Evolutionary conservation across 371 early-diverging fungal genomes (phyloP), one percentile per base, ranked within the genome.

Genomic region (Dichotomocladium elegans): DNA sequence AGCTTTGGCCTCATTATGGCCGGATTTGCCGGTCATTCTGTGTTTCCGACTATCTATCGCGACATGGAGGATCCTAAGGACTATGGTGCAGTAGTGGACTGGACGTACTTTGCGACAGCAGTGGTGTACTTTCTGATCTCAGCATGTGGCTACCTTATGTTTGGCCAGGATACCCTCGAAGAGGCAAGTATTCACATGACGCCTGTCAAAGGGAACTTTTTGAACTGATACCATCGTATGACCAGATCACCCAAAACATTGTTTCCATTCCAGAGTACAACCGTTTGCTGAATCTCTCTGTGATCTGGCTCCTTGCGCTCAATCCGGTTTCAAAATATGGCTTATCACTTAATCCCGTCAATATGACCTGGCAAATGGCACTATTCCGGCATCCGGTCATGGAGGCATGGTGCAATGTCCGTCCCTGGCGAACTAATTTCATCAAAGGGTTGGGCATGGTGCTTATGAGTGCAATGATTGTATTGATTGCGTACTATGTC

Each of bases 251-350:
- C 7, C 82, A 79, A 63, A 89, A 87, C 62, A 59, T 91, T 7
- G 72, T 86, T 12, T 21, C 58, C 19, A 70, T 82, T 24, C 79
- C 82, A 8, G 70, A 66, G 17, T 87, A 82, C 56, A 72, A 70
- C 51, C 70, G 68, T 47, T 41, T 66, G 7, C 55, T 87, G n/a
- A 88, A 80, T 31, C 55, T 73, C 2, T 43, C 83, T 9, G 82
- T 81, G 8, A 57, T 88, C 14, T 79, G 70, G 61, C 65, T 88
- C 6, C 70, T 88, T 33, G 87, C 84, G 1, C 48, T 88, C 44
- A 88, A 87, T 47, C 89, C 91, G 0, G 62, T 85, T 30, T 80
- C 87, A 11, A 90, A 90, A 55, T 90, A 81, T 51, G 83, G 84
- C 1, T 61, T 90, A n/a, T 73, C 79, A 7, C 33, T 86, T 10